Conservation (phyloP, 2,329 filamentous ascomycete species). For the Aspergillus costaricaensis region DNA sequence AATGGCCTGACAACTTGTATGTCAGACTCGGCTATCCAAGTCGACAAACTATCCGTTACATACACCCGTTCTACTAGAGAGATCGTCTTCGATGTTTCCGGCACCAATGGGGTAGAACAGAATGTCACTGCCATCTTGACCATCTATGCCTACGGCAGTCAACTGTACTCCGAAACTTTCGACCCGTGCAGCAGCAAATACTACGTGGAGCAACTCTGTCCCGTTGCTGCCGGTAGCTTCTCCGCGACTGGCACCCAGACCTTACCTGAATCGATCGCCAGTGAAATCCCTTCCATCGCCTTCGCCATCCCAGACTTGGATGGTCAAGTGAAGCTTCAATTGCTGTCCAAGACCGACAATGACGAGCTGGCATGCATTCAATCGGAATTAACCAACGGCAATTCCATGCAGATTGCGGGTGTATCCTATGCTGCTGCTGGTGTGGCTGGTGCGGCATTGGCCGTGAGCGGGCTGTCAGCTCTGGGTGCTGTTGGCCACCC, state of each 20-base stretch:
- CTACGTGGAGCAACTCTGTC: constrained; percentile 75
- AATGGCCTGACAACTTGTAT: constrained; percentile 76
- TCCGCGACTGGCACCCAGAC: constrained; percentile 69
- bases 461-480: constrained; percentile 72
- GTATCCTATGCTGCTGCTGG: constrained; percentile 83
- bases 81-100: constrained; percentile 79
- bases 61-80: constrained; percentile 75
- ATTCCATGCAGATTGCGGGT: constrained; percentile 71
- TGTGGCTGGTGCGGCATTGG: constrained; percentile 79
- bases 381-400: constrained; percentile 82
- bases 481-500: constrained; percentile 61
- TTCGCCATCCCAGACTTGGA: constrained; percentile 90
- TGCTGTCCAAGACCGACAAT: constrained; percentile 63
- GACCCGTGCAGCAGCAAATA: constrained; percentile 74
- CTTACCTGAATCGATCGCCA: constrained; percentile 71
- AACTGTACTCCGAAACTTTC: constrained; percentile 77
- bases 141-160: constrained; percentile 80
- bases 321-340: constrained; percentile 75
- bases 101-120: constrained; percentile 70
- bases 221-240: constrained; percentile 75
- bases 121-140: constrained; percentile 77
- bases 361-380: constrained; percentile 77
- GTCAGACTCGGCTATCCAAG: constrained; percentile 59
- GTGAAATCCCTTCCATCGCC: constrained; percentile 80
- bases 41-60: constrained; percentile 72